These are phyloP conservation scores for Suillus spraguei DNA, from an alignment of 768 basidiomycete genomes.

Conservation along the genomic window DNA sequence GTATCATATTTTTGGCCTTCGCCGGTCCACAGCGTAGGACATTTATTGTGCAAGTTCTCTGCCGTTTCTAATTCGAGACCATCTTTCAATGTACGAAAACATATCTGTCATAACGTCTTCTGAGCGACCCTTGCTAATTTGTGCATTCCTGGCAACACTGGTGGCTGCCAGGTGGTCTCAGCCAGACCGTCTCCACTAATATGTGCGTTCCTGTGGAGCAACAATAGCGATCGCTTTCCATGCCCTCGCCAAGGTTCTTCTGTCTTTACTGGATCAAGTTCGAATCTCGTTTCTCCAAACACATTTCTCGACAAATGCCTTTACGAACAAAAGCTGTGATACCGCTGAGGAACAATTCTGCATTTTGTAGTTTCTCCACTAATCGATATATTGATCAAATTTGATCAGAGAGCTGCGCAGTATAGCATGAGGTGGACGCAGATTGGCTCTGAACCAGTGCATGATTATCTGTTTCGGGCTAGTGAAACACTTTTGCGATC, in stretches of 20 bases:
- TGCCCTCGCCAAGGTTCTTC: neutral
- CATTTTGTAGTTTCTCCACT: neutral
- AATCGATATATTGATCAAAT: neutral
- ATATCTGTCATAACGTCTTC: neutral
- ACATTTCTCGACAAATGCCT: neutral
- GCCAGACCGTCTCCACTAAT: neutral
- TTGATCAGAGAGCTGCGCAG: neutral
- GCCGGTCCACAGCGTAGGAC: neutral
- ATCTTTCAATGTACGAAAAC: neutral
- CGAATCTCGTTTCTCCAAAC: neutral
- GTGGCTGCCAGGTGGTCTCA: neutral
- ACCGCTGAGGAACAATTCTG: neutral
- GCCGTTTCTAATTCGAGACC: neutral
- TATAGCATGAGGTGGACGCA: neutral
- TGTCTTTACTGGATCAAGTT: neutral
- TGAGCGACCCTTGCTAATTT: neutral
- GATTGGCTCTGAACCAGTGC: neutral
- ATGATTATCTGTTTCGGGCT: neutral
- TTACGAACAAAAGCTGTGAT: neutral
- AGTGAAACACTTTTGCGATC: neutral
- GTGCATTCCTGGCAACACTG: neutral
- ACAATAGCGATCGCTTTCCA: neutral
- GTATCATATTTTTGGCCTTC: neutral
- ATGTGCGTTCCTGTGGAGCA: neutral
- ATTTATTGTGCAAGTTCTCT: neutral